Evolutionary conservation across 2,329 filamentous ascomycete genomes (phyloP).

Genomic region (Colletotrichum kahawae): DNA sequence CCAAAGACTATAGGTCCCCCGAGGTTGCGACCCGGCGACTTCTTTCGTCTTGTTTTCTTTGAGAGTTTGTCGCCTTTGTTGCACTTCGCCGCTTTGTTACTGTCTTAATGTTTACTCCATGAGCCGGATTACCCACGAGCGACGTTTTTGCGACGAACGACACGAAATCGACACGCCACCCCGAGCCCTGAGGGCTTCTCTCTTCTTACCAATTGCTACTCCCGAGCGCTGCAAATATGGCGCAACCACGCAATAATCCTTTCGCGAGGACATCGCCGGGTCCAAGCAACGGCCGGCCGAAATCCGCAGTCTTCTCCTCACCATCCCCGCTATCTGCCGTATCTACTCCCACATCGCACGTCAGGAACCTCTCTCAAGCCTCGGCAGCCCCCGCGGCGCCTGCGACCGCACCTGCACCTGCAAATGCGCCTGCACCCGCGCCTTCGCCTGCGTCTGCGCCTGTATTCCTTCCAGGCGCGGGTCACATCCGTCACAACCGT

Average conservation of each 20-base stretch:
- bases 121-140: constrained; percentile 6
- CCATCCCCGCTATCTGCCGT: constrained; percentile 49
- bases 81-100: constrained; percentile 8
- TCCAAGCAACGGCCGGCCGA: constrained; percentile 66
- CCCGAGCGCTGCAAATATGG: constrained; percentile 57
- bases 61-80: not conserved
- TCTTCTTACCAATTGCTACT: constrained; percentile 45
- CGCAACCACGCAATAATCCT: constrained; percentile 80
- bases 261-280: constrained; percentile 76
- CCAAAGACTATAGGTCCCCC: not conserved
- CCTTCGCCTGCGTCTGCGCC: constrained; percentile 48
- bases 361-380: constrained; percentile 72
- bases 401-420: constrained; percentile 30
- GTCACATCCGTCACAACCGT: constrained; percentile 45
- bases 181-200: not conserved
- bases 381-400: constrained; percentile 48
- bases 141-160: constrained; percentile 20
- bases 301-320: constrained; percentile 76
- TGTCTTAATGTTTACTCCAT: constrained; percentile 22
- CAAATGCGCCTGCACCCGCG: constrained; percentile 21
- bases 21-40: constrained; percentile 11
- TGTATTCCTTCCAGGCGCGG: constrained; percentile 42
- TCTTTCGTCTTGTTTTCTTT: constrained; percentile 17
- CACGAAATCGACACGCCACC: constrained; percentile 1
- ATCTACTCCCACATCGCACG: constrained; percentile 57